Conservation (phyloP, 768 basidiomycete species). For the Phaeotremella fagi region DNA sequence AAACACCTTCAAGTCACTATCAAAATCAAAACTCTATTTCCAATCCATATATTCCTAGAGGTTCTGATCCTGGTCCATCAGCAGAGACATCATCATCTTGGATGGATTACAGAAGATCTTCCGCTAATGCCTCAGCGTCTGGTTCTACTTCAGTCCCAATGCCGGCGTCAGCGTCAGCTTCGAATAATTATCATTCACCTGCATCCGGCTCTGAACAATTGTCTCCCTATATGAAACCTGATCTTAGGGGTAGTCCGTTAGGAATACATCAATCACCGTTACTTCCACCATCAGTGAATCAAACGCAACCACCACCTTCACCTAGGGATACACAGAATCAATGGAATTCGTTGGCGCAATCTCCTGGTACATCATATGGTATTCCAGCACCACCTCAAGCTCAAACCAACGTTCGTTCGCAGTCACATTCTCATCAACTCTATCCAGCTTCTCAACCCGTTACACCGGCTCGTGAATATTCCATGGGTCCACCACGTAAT, state of each 20-base stretch:
- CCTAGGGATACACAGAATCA: slow-evolving; percentile 1
- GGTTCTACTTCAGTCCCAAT: neutral
- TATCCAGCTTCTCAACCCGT: slow-evolving; percentile 37
- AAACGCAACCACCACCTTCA: slow-evolving; percentile 3
- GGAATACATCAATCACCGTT: slow-evolving; percentile 10
- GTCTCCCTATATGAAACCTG: slow-evolving; percentile 25
- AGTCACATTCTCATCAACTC: slow-evolving; percentile 10
- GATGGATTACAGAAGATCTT: slow-evolving; percentile 25
- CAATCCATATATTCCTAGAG: slow-evolving; percentile 38
- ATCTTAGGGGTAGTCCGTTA: slow-evolving; percentile 12
- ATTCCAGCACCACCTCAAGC: slow-evolving; percentile 9
- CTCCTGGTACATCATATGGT: slow-evolving; percentile 3
- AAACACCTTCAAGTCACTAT: slow-evolving; percentile 9
- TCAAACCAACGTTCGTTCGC: slow-evolving; percentile 10
- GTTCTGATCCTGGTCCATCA: slow-evolving; percentile 31
- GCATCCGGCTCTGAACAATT: slow-evolving; percentile 24
- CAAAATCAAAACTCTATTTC: neutral
- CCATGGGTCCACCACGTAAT: slow-evolving; percentile 25
- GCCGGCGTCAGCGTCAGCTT: neutral
- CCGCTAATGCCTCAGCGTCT: slow-evolving; percentile 22
- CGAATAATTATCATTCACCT: slow-evolving; percentile 26
- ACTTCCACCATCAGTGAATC: slow-evolving; percentile 2
- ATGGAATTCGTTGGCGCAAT: neutral
- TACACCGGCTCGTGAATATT: slow-evolving; percentile 31
- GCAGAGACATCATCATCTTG: slow-evolving; percentile 8